Evolutionary conservation across 441 rosid species (phyloP).

Genomic region (Pelargonium citronellum): DNA sequence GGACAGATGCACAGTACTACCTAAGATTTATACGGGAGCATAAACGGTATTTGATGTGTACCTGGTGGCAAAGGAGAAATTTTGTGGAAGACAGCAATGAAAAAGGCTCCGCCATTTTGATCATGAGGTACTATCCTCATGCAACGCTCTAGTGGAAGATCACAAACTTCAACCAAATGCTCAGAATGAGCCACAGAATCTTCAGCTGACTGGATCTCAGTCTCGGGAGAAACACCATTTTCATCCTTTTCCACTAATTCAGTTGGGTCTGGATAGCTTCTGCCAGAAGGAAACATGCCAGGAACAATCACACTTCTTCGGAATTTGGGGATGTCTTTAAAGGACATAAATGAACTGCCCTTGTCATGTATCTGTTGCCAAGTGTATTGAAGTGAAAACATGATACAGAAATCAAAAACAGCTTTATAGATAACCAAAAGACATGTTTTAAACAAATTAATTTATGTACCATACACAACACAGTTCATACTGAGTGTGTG

Average conservation of each 20-base stretch:
- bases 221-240: conserved; percentile 35
- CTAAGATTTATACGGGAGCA: neutral
- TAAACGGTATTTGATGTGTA: conserved; percentile 15
- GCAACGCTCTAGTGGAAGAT: conserved; percentile 79
- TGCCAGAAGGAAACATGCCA: conserved; percentile 89
- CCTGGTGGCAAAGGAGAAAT: conserved; percentile 76
- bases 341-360: conserved; percentile 62
- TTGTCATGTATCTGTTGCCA: conserved; percentile 61
- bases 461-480: neutral
- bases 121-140: conserved; percentile 92
- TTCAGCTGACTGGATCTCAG: conserved; percentile 28
- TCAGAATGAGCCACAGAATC: conserved; percentile 26
- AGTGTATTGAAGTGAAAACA: conserved; percentile 19
- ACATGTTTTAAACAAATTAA: neutral
- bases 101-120: conserved; percentile 96
- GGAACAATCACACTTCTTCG: conserved; percentile 49
- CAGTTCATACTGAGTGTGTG: too few relatives aligned
- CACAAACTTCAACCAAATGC: conserved; percentile 51
- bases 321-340: conserved; percentile 51
- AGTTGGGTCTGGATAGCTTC: conserved; percentile 29
- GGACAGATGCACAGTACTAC: too few relatives aligned
- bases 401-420: conserved; percentile 6
- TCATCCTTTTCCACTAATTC: conserved; percentile 26
- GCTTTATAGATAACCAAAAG: neutral
- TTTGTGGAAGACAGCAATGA: conserved; percentile 79